These are phyloP conservation scores for Pythium vanterpoolii DNA, from an alignment of 352 stramenopile species.

Conservation along the genomic window DNA sequence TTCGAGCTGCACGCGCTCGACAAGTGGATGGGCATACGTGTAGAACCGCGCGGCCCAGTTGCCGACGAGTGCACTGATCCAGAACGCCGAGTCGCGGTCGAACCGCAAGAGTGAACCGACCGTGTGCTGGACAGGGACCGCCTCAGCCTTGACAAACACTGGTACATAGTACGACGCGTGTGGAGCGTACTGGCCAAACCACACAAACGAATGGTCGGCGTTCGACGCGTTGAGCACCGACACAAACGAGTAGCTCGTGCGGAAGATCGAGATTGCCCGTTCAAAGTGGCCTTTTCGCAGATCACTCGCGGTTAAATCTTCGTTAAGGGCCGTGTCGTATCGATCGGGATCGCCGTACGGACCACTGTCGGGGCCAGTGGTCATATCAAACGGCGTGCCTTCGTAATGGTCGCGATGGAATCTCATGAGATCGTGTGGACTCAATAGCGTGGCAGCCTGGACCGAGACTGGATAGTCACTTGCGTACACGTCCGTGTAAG, in stretches of 20 bases:
- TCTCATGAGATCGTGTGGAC: conserved; percentile 84
- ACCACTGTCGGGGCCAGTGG: conserved; percentile 62
- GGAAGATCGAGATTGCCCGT: conserved; percentile 92
- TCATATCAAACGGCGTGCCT: conserved; percentile 90
- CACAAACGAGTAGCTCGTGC: conserved; percentile 89
- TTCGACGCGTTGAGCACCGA: conserved; percentile 60
- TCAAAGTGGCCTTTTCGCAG: conserved; percentile 74
- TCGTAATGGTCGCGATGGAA: conserved; percentile 94
- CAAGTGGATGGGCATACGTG: conserved; percentile 52
- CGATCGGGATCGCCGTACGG: conserved; percentile 91
- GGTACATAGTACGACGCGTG: conserved; percentile 87
- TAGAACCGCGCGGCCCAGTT: conserved; percentile 86
- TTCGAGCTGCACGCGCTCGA: conserved; percentile 53
- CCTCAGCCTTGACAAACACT: conserved; percentile 70
- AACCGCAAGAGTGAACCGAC: conserved; percentile 65
- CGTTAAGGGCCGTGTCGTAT: conserved; percentile 59
- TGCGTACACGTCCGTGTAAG: conserved; percentile 67
- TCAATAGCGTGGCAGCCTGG: conserved; percentile 45
- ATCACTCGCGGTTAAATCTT: conserved; percentile 48
- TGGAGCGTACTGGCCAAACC: conserved; percentile 90
- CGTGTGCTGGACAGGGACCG: conserved; percentile 45
- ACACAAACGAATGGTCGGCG: conserved; percentile 61
- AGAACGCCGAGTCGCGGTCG: conserved; percentile 65
- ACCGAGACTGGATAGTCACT: conserved; percentile 89
- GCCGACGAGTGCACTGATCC: conserved; percentile 75